Base-by-base conservation (phyloP, 305 asterid species). In the Stenogyne calaminthoides region DNA sequence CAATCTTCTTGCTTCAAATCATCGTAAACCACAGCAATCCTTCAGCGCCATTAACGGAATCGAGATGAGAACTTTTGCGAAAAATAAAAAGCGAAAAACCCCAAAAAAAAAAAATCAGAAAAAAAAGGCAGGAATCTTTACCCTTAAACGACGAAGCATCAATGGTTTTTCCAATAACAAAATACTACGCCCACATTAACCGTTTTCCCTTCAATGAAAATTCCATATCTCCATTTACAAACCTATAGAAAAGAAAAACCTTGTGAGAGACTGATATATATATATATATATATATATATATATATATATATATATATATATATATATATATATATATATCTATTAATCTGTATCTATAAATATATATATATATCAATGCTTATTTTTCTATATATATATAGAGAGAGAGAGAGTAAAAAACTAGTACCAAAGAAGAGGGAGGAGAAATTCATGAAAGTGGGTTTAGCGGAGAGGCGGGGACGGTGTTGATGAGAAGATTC, bases 141-240 rank as follows among this genome's bases (percentile, higher is more conserved):
- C 91, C 91, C 80, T 84, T 88, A 71, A 80, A 67, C 37, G 88
- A 78, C 78, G 84, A 78, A 66, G 80, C 84, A 74, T 86, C 88
- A 88, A 86, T 86, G n/a, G 80, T 83, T 52, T n/a, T 55, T 70
- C 42, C 72, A 40, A 76, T 14, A 72, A 42, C 47, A 59, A 69
- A 52, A 81, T 40, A 64, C 76, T 75, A 79, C 3, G 54, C 82
- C 83, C 81, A 76, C 88, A 81, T 86, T 83, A 71, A 73, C 68
- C 72, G 47, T 81, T 71, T 72, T 27, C 64, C 78, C 61, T 64
- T 59, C 65, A 70, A 64, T 69, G 59, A 59, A 57, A 46, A 37
- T 64, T 67, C 60, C 73, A 80, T 68, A 62, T 61, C 72, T 79
- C 76, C 75, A 64, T 34, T 39, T 19, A 76, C 60, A 67, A 39